Evolutionary conservation across 164 flowering plant genomes (phyloP), one percentile per base, ranked within the genome.

Genomic region (Sextonia rubra): DNA sequence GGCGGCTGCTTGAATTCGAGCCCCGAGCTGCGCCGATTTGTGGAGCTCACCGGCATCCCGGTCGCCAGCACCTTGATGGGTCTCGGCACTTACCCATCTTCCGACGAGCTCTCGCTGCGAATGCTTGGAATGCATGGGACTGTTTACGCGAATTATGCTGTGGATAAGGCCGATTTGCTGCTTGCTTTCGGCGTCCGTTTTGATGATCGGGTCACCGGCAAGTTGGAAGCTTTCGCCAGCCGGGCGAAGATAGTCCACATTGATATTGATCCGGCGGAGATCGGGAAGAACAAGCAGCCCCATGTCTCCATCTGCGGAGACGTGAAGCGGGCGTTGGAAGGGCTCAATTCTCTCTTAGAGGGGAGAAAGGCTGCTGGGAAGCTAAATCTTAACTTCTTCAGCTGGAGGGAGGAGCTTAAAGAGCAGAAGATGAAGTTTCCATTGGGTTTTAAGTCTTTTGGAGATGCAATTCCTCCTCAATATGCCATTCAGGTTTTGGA

Each of bases 81-180:
- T 73, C 85, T 90, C 23, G 94, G 91, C 1, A 64, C 85, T 0
- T 88, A 60, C 64, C 83, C 94, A 0, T 49, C 73, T 25, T 7
- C 77, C 0, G 86, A 83, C 66, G 89, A 85, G 1, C 77, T 83
- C 23, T 85, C 90, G 0, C 79, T 90, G 22, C 81, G 78, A 15
- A 90, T 88, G 88, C 86, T 88, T 14, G 94, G 94, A 26, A 90
- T 90, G 90, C 91, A 87, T 73, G 94, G 94, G 11, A 90, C 91
- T 63, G 88, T 88, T 4, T 86, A 82, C 77, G 94, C 94, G 0
- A 88, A 90, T 76, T 90, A 90, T 71, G 86, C 91, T 12, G 88
- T 90, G 60, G 87, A 88, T 64, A 75, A 77, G 60, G 47, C 82
- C 14, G 94, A 90, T 77, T 65, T 88, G 73, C 78, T 90, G 73